Evolutionary conservation across 2,329 filamentous ascomycete genomes (phyloP), one percentile per base, ranked within the genome.

Genomic region (Dryadomyces quercivorus): DNA sequence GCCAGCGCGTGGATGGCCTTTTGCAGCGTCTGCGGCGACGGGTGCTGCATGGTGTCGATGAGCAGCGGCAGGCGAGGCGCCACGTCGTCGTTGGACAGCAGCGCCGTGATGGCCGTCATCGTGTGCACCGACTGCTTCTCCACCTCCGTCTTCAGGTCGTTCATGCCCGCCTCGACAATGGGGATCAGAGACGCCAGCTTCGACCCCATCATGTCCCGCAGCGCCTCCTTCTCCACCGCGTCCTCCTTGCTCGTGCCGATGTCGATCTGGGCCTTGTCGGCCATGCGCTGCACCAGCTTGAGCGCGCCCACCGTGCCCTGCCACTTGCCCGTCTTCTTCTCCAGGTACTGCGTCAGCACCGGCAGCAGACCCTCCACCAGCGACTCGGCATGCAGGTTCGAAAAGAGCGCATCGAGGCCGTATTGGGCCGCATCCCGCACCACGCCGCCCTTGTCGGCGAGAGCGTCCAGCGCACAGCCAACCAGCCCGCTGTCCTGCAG

Each of bases 1-100:
- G 91, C 96, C 48, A 98, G 77, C 48, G 91, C 93, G 66, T 96
- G 93, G 60, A 98, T 97, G 36, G 93, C 91, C 75, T 96, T 96
- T 67, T 95, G 88, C 55, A 94, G 78, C 31, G 86, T 89, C 69
- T 94, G 83, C 15, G 87, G 77, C 12, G 89, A 95, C 6, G 93
- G 93, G 63, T 96, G 84, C 68, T 96, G 88, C 85, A 98, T 96
- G 50, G 89, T 88, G 67, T 94, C 89, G 69, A 98, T 84, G 50
- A 98, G 79, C 3, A 97, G 82, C 7, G 92, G 90, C 64, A 98
- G 91, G 64, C 90, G 82, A 49, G 92, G 91, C 22, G 86, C 85
- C 54, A 98, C 91, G 69, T 98, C 93, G 73, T 98, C 93, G 75
- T 98, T 98, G 66, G 90, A 90, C 50, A 98, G 80, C 16, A 98